Evolutionary conservation across 2,329 filamentous ascomycete genomes (phyloP).

Genomic region (Colletotrichum sidae): DNA sequence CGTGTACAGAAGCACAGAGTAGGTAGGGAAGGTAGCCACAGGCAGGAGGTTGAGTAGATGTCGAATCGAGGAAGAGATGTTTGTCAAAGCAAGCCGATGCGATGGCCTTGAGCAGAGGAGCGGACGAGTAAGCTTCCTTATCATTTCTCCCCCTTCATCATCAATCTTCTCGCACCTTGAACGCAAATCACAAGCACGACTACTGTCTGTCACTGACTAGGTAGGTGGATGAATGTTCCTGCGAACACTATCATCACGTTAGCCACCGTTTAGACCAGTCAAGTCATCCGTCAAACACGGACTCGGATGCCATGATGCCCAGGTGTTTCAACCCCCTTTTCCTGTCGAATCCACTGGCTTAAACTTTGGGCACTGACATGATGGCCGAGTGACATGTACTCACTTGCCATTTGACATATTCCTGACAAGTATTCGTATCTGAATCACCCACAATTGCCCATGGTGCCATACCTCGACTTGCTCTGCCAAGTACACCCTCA

Average conservation of each 20-base stretch:
- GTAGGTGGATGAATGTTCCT: background rate
- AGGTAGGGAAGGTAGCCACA: background rate
- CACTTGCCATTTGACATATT: background rate
- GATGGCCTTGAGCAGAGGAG: background rate
- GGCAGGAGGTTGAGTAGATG: background rate
- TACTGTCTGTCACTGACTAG: background rate
- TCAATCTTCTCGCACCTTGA: too few species aligned
- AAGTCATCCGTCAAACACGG: slow-evolving; percentile 27
- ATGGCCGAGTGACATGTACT: slow-evolving; percentile 10
- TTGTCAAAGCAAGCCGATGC: background rate
- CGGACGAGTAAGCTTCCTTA: background rate
- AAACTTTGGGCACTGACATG: slow-evolving; percentile 35
- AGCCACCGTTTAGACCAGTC: slow-evolving; percentile 1
- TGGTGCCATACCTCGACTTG: background rate
- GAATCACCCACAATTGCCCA: too few species aligned
- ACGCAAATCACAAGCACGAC: too few species aligned
- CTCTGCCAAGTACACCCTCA: background rate
- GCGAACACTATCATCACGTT: slow-evolving; percentile 8
- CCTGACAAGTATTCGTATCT: slow-evolving; percentile 4
- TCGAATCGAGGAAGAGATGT: too few species aligned
- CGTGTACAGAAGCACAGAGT: background rate
- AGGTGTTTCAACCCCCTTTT: slow-evolving; percentile 9
- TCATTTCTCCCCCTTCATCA: background rate
- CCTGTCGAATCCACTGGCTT: slow-evolving; percentile 4
- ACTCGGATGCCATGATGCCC: slow-evolving; percentile 14